Evolutionary conservation across 2,329 filamentous ascomycete species (phyloP), one percentile per base, ranked within the genome.

Genomic region (Polytolypa hystricis): DNA sequence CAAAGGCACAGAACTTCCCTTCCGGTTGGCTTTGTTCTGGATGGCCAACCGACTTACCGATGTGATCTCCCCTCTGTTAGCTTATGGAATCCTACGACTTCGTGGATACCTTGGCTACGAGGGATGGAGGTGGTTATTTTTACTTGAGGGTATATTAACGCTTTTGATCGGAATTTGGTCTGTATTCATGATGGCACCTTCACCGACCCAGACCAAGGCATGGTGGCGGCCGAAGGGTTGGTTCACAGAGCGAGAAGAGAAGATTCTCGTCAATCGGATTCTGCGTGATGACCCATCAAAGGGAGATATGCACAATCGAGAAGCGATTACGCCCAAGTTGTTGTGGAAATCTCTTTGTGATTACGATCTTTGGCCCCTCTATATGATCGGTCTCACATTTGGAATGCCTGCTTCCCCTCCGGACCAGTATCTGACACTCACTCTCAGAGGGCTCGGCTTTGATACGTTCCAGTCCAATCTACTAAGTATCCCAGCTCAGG

Each of bases 241-340:
- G 78, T 81, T 80, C 53, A 72, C 62, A 2, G 78, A 81, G 49
- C 66, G 65, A 2, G 75, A 84, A 49, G 79, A 83, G 47, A 70
- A 74, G 39, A 81, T 83, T 48, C 75, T 83, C 70, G 69, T 79
- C 14, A 83, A 81, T 49, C 69, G 70, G 14, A 63, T 78, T 19
- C 55, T 73, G 7, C 61, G 69, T 6, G 69, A 73, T 35, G 69
- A 73, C 30, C 69, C 69, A 0, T 65, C 62, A 30, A 76, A 76
- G 43, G 71, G 70, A n/a, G 66, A 66, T 41, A 76, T 76, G 72
- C 71, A 76, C 52, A 77, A 77, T 44, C 61, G 72, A 2, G 69
- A 77, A 49, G 68, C 67, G 0, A 52, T 77, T 5, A 65, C 60
- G 0, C 52, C 59, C 0, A 52, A 46, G 20, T 65, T 71, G 55